Percentiles rank a stretch among this genome's conserved stretches.
phyloP scores from a whole-genome alignment of 768 basidiomycete species.

The Hydnomerulius pinastri region DNA sequence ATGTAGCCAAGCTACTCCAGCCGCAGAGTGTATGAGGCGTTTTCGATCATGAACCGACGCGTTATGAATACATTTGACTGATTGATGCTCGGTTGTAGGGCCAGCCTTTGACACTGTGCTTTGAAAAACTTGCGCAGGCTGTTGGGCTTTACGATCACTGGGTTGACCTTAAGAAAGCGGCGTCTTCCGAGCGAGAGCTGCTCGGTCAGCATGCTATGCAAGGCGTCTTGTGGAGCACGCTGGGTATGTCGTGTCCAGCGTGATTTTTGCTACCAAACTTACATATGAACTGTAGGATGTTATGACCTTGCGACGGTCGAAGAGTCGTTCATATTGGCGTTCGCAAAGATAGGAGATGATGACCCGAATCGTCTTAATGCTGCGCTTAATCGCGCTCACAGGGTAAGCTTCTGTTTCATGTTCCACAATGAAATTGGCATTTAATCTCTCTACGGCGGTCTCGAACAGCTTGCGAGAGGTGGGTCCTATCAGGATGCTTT shows the following conservation, averaged over 20 bases:
- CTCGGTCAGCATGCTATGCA: constrained; percentile 77
- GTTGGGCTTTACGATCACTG: constrained; percentile 72
- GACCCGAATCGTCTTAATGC: constrained; percentile 64
- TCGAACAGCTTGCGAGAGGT: constrained; percentile 62
- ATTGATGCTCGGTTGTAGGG: constrained; percentile 45
- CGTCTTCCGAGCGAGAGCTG: constrained; percentile 57
- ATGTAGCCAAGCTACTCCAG: constrained; percentile 74
- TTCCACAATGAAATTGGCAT: not conserved
- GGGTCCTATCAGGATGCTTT: constrained; percentile 67
- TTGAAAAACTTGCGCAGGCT: constrained; percentile 67
- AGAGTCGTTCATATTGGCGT: constrained; percentile 69
- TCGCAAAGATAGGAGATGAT: constrained; percentile 56
- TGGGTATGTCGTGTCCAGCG: constrained; percentile 46
- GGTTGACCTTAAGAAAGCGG: constrained; percentile 55
- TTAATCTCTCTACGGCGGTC: constrained; percentile 11
- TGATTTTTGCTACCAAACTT: not conserved
- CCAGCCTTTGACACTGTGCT: constrained; percentile 70
- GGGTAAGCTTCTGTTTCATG: constrained; percentile 41
- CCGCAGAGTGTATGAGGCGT: constrained; percentile 52
- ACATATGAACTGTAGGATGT: constrained; percentile 52
- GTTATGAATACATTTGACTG: constrained; percentile 6
- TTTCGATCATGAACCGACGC: not conserved
- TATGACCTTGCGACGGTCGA: constrained; percentile 62
- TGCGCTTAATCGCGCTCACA: constrained; percentile 66
- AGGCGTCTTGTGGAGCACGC: constrained; percentile 67